Evolutionary conservation across 2,329 filamentous ascomycete species (phyloP).

Genomic region (Neophaeococcomyces mojaviensis): DNA sequence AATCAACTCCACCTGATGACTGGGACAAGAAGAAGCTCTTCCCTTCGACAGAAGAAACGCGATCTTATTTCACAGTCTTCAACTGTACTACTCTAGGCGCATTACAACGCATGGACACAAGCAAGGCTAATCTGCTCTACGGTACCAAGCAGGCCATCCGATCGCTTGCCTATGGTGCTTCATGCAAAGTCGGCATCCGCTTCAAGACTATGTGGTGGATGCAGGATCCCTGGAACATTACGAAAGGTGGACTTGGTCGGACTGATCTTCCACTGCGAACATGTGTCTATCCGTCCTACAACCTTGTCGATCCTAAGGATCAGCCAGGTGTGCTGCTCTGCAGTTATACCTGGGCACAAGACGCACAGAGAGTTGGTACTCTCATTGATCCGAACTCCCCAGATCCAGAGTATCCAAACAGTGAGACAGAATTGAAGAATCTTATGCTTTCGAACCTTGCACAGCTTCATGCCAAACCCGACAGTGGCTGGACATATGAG

Average conservation of each 20-base stretch:
- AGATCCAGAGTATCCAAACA: background rate
- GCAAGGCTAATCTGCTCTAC: slow-evolving; percentile 15
- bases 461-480: slow-evolving; percentile 19
- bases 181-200: slow-evolving; percentile 32
- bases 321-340: slow-evolving; percentile 28
- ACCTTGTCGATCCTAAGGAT: slow-evolving; percentile 20
- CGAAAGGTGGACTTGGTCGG: slow-evolving; percentile 8
- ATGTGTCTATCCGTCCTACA: slow-evolving; percentile 21
- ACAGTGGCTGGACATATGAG: background rate
- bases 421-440: slow-evolving; percentile 24
- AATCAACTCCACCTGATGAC: slow-evolving; percentile 5
- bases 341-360: slow-evolving; percentile 34
- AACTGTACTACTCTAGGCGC: slow-evolving; percentile 27
- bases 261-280: slow-evolving; percentile 13
- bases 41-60: background rate
- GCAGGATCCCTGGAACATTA: slow-evolving; percentile 8
- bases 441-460: slow-evolving; percentile 27
- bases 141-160: slow-evolving; percentile 28
- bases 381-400: slow-evolving; percentile 14
- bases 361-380: slow-evolving; percentile 29
- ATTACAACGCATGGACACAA: slow-evolving; percentile 27
- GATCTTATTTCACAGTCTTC: slow-evolving; percentile 27
- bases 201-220: slow-evolving; percentile 33
- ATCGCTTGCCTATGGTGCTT: slow-evolving; percentile 26
- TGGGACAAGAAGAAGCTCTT: background rate